These are phyloP conservation scores for Fragilaria crotonensis DNA, from an alignment of 108 stramenopile genomes.

Conservation along the genomic window DNA sequence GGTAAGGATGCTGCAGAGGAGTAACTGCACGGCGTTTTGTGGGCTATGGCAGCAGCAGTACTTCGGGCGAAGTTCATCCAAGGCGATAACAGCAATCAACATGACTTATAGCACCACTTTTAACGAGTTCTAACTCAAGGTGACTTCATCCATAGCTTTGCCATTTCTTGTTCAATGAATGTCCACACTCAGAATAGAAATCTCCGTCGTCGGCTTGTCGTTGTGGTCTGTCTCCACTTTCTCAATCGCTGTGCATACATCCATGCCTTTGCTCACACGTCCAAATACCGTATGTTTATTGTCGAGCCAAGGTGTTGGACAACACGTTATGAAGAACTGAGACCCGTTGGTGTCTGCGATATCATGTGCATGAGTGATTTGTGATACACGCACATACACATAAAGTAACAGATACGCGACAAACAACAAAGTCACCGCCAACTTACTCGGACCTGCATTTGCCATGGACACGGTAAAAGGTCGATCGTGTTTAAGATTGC, in stretches of 20 bases:
- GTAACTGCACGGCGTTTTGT: too few species aligned
- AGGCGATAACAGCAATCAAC: too few species aligned
- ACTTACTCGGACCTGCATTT: constrained; percentile 78
- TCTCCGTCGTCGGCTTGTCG: constrained; percentile 92
- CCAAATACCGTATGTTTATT: constrained; percentile 98
- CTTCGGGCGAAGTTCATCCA: too few species aligned
- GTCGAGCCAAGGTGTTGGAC: constrained; percentile 93
- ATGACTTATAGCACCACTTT: too few species aligned
- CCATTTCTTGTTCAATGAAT: constrained; percentile 31
- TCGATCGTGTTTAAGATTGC: constrained; percentile 81
- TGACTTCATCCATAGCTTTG: background rate
- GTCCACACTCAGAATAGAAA: constrained; percentile 89
- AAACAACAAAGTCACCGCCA: background rate
- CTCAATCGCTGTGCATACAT: constrained; percentile 89
- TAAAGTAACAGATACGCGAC: too few species aligned
- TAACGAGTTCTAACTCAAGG: too few species aligned
- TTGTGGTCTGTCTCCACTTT: constrained; percentile 85
- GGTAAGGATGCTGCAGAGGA: too few species aligned
- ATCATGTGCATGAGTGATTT: too few species aligned
- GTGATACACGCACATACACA: too few species aligned
- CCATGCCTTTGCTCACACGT: constrained; percentile 92
- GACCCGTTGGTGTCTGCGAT: constrained; percentile 25
- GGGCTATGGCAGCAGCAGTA: too few species aligned
- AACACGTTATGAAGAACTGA: constrained; percentile 73
- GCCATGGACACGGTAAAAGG: constrained; percentile 98